Base-by-base conservation (phyloP, 192 early-diverging fungal species). In the Chytriomyces sp. region DNA sequence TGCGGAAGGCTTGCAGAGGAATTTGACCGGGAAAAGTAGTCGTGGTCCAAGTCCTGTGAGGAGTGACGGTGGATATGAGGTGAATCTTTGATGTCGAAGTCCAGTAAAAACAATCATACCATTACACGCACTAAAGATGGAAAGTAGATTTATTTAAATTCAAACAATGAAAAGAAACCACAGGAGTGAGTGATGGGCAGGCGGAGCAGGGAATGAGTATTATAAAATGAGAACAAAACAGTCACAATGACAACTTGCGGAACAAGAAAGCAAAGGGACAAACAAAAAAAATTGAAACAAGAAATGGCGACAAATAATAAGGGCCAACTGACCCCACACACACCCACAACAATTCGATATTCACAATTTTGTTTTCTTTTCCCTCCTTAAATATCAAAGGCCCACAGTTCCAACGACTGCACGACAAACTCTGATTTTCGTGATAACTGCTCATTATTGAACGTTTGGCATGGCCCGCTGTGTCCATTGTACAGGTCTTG, bases 401-500 rank as follows among this genome's bases (percentile, higher is more conserved):
- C 70, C 84, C 84, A 87, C 24, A 87, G 45, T 67, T 87, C 86
- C 35, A 85, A 47, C 11, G 63, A 72, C 6, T 77, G 79, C 11
- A 85, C 57, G 13, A 59, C 48, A 78, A 85, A 87, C 35, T 87
- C 86, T 8, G 77, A 20, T 57, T 48, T 69, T 3, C 9, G 45
- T 5, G 79, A 81, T 28, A 88, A 64, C 43, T 23, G 61, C 53
- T 83, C 82, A 66, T 88, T 88, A 2, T 72, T 69, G 72, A 88
- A 88, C 23, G 87, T 86, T 35, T 78, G 70, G 57, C 85, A 88
- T 16, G 66, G 80, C 48, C 83, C 85, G 46, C 72, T 77, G 73
- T 88, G 83, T 0, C 87, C 87, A 63, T 86, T 80, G 65, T 82
- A 79, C 16, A 88, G 78, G 61, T 86, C 75, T 48, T 82, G 80